Conservation (phyloP, 1,284 basidiomycete genomes). For the Wolfiporia cocos region DNA sequence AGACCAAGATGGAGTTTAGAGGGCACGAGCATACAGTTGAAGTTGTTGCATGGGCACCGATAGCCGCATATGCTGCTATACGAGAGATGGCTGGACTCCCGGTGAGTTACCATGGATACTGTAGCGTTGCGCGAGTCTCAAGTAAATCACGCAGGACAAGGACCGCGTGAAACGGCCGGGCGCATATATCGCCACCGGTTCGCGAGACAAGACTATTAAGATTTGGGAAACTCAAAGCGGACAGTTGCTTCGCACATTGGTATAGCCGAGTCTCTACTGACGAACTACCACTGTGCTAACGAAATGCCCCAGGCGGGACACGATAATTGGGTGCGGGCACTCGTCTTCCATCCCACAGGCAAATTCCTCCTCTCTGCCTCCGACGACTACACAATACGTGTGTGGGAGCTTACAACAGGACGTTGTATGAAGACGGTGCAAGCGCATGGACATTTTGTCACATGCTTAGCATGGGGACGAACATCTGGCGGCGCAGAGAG, state of each 20-base stretch:
- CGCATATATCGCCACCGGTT: conserved; percentile 59
- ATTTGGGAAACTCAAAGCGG: conserved; percentile 67
- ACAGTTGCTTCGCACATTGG: conserved; percentile 61
- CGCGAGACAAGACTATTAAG: conserved; percentile 68
- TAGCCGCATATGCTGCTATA: conserved; percentile 48
- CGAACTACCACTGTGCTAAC: background rate
- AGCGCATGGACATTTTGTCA: conserved; percentile 68
- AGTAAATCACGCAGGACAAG: conserved; percentile 9
- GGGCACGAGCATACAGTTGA: conserved; percentile 79
- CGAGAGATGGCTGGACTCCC: conserved; percentile 29
- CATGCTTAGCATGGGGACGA: conserved; percentile 60
- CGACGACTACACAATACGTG: conserved; percentile 72
- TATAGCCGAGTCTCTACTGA: conserved; percentile 25
- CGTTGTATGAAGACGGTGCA: conserved; percentile 65
- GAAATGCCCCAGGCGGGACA: conserved; percentile 40
- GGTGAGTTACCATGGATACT: conserved; percentile 9
- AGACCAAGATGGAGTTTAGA: conserved; percentile 61
- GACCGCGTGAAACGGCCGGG: conserved; percentile 28
- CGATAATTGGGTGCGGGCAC: conserved; percentile 66
- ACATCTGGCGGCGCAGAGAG: conserved; percentile 33
- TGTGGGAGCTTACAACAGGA: conserved; percentile 71
- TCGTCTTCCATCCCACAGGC: conserved; percentile 70
- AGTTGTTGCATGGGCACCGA: conserved; percentile 54
- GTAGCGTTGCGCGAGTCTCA: background rate
- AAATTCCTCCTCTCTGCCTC: conserved; percentile 68